Conservation (phyloP, 1,139 yeast genomes). For the Blastobotrys aristatus region DNA sequence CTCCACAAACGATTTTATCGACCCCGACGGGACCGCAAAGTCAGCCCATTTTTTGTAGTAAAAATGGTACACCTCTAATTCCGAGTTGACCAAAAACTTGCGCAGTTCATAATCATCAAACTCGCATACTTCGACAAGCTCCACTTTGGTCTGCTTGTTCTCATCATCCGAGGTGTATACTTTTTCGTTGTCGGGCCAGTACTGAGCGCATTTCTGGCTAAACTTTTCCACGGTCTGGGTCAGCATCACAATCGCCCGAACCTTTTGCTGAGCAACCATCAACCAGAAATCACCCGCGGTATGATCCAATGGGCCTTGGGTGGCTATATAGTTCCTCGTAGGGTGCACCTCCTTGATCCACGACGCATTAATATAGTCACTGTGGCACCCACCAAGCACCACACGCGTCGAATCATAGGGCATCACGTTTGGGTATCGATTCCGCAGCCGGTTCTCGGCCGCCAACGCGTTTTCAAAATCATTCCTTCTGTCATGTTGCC, state of each 20-base stretch:
- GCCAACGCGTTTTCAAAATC: background rate
- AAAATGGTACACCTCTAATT: slow-evolving; percentile 43
- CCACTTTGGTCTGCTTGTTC: background rate
- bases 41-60: slow-evolving; percentile 58
- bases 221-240: slow-evolving; percentile 68
- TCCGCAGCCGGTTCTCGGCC: slow-evolving; percentile 34
- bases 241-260: slow-evolving; percentile 69
- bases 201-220: slow-evolving; percentile 61
- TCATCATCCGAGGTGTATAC: background rate
- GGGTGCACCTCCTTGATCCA: slow-evolving; percentile 32
- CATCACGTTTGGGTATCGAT: slow-evolving; percentile 52
- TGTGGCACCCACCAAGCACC: slow-evolving; percentile 35
- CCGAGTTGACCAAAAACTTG: slow-evolving; percentile 3
- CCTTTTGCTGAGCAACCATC: slow-evolving; percentile 54
- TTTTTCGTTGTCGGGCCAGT: slow-evolving; percentile 53
- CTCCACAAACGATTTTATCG: slow-evolving; percentile 29
- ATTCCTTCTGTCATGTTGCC: slow-evolving; percentile 1
- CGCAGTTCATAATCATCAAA: slow-evolving; percentile 6
- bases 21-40: slow-evolving; percentile 42
- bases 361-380: slow-evolving; percentile 48
- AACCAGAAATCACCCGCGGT: slow-evolving; percentile 81
- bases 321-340: slow-evolving; percentile 45
- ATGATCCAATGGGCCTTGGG: slow-evolving; percentile 64
- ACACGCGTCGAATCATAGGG: slow-evolving; percentile 60
- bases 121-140: background rate